Evolutionary conservation across 1,284 basidiomycete genomes (phyloP).

Genomic region (Microbotryomycetes sp.): DNA sequence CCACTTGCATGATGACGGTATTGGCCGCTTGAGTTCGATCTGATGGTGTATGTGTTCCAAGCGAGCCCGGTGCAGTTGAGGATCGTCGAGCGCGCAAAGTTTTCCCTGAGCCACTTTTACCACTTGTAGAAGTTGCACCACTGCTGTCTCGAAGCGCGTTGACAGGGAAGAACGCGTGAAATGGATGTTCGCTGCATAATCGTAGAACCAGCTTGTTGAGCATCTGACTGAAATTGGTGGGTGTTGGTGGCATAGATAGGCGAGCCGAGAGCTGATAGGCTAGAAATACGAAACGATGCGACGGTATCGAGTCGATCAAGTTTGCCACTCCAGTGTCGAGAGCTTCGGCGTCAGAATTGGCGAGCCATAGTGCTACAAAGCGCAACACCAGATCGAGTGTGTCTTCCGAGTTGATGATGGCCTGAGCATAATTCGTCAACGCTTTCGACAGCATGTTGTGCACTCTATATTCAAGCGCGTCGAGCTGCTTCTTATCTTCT

Average conservation of each 20-base stretch:
- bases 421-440: slow-evolving; percentile 73
- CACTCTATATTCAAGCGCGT: slow-evolving; percentile 55
- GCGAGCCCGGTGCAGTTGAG: slow-evolving; percentile 21
- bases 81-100: slow-evolving; percentile 14
- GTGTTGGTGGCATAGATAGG: slow-evolving; percentile 43
- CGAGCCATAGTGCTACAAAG: slow-evolving; percentile 85
- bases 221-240: slow-evolving; percentile 52
- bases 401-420: slow-evolving; percentile 60
- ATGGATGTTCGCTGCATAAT: slow-evolving; percentile 85
- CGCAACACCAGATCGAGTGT: slow-evolving; percentile 70
- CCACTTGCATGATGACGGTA: slow-evolving; percentile 60
- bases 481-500: slow-evolving; percentile 58
- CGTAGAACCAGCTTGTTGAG: slow-evolving; percentile 62
- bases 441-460: slow-evolving; percentile 65
- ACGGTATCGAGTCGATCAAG: slow-evolving; percentile 54
- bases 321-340: slow-evolving; percentile 45
- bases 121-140: background rate
- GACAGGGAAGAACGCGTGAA: slow-evolving; percentile 86
- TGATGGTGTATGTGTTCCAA: slow-evolving; percentile 42
- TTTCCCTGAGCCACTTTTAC: background rate
- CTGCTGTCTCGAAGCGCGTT: slow-evolving; percentile 53
- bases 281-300: slow-evolving; percentile 81
- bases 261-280: slow-evolving; percentile 88
- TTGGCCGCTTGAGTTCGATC: slow-evolving; percentile 62
- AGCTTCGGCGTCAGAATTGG: slow-evolving; percentile 60